Evolutionary conservation across 1,284 basidiomycete genomes (phyloP), one percentile per base, ranked within the genome.

Genomic region (Moesziomyces sp.): DNA sequence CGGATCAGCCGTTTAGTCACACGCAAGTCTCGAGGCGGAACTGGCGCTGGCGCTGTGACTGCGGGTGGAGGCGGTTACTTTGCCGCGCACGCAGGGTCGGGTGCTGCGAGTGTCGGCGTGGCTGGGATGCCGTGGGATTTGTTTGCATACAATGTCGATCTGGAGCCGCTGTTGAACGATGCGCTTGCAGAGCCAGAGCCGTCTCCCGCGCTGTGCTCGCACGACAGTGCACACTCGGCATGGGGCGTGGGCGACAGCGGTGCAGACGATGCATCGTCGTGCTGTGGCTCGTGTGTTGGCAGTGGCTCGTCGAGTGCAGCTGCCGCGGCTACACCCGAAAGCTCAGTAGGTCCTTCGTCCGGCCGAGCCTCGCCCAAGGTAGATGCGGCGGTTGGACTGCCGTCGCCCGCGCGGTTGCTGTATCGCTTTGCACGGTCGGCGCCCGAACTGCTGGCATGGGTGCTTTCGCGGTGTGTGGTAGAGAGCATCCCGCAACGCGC

Each of bases 401-500:
- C 71, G 5, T 76, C 60, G 1, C 77, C 80, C 0, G 54, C 71
- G 8, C 59, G 81, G 0, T 57, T 83, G 11, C 62, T 83, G 24
- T 68, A 76, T 24, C 61, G 74, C 8, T 82, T 83, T 46, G 78
- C 79, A 0, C 46, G 55, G 9, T 62, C 69, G 2, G 74, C 78
- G 19, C 80, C 80, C 2, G 57, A 67, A 23, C 60, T 83, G 23
- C 60, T 81, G 28, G 58, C 59, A 19, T 81, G 64, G 48, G 58
- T 81, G 13, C 63, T 83, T 13, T 67, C 72, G 13, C 65, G 78
- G 6, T 77, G 76, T 49, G 68, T 82, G 2, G 64, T 80, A 6
- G 68, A 64, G 9, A 53, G 44, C 3, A 59, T 74, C 4, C 23
- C 48, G 4, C 79, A 80, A 46, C 52, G 81, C 3, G 58, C 61